Percentiles rank a stretch among this genome's conserved stretches.
Conservation (phyloP, 352 stramenopile species). For the Elongisporangium prolatum region DNA sequence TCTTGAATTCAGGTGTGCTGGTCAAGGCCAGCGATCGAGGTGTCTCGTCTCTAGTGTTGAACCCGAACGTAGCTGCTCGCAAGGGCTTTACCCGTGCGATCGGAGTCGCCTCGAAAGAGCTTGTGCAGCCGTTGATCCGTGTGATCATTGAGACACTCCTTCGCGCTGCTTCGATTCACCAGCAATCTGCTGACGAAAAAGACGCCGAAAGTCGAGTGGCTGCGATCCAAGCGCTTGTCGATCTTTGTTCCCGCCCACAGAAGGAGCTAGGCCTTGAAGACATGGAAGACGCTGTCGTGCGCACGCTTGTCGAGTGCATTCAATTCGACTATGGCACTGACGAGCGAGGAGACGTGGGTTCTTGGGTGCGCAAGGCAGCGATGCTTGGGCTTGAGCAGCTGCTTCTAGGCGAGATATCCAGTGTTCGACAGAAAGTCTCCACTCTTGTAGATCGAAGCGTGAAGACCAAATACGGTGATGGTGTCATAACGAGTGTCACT, state of each 20-base stretch:
- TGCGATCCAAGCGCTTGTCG: slow-evolving; percentile 87
- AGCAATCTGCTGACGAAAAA: slow-evolving; percentile 63
- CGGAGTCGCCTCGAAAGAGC: slow-evolving; percentile 29
- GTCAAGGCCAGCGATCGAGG: slow-evolving; percentile 16
- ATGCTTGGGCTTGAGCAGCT: slow-evolving; percentile 90
- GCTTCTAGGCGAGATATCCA: slow-evolving; percentile 30
- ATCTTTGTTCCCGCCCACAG: slow-evolving; percentile 65
- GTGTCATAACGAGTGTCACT: slow-evolving; percentile 25
- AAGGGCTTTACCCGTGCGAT: slow-evolving; percentile 71
- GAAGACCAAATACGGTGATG: slow-evolving; percentile 34
- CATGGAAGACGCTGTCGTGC: slow-evolving; percentile 64
- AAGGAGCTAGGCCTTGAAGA: slow-evolving; percentile 36
- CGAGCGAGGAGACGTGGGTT: slow-evolving; percentile 97
- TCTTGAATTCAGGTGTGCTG: slow-evolving; percentile 43
- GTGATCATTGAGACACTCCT: slow-evolving; percentile 34
- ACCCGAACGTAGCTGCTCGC: slow-evolving; percentile 86
- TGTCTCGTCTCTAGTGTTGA: slow-evolving; percentile 24
- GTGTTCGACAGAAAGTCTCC: slow-evolving; percentile 10
- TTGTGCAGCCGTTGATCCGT: slow-evolving; percentile 25
- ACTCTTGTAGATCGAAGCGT: slow-evolving; percentile 24
- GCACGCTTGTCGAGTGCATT: slow-evolving; percentile 80
- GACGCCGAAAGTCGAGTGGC: slow-evolving; percentile 96
- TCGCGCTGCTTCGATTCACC: slow-evolving; percentile 33
- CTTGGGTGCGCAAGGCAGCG: slow-evolving; percentile 94
- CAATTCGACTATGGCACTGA: slow-evolving; percentile 95